Conservation (phyloP, 768 basidiomycete species). For the Termitomyces sp. region DNA sequence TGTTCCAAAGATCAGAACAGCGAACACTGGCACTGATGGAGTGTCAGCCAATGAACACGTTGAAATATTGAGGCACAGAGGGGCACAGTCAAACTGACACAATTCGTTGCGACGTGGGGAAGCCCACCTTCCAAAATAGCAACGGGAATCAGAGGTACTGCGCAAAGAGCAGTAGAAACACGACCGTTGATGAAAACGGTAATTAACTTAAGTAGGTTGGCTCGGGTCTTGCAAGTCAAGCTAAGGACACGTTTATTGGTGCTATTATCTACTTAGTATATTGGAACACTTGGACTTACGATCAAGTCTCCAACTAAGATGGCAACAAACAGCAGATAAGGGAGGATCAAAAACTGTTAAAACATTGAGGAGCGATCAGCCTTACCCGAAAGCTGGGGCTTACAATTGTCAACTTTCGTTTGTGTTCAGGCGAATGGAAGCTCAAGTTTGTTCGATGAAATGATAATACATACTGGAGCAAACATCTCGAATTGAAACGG, state of each 20-base stretch:
- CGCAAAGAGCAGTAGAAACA: not conserved
- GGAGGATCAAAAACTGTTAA: not conserved
- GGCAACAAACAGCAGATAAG: not conserved
- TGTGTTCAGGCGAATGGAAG: no score
- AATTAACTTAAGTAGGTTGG: not conserved
- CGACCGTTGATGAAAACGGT: not conserved
- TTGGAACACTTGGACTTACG: not conserved
- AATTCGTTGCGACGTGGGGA: not conserved
- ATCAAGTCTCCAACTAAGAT: not conserved
- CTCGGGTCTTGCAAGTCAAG: not conserved
- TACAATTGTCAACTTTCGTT: not conserved
- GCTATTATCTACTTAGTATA: not conserved
- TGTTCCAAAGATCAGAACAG: not conserved
- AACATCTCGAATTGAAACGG: no score
- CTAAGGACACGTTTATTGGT: not conserved
- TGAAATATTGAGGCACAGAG: not conserved
- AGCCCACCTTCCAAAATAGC: not conserved
- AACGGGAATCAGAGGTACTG: not conserved
- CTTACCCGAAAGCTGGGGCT: not conserved
- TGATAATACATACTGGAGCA: no score
- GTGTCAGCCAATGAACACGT: not conserved
- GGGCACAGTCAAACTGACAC: not conserved
- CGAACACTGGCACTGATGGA: not conserved
- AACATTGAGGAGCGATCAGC: not conserved
- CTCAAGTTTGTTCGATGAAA: no score